Evolutionary conservation across 306 rosid species (phyloP).

Genomic region (Echinosophora koreensis): DNA sequence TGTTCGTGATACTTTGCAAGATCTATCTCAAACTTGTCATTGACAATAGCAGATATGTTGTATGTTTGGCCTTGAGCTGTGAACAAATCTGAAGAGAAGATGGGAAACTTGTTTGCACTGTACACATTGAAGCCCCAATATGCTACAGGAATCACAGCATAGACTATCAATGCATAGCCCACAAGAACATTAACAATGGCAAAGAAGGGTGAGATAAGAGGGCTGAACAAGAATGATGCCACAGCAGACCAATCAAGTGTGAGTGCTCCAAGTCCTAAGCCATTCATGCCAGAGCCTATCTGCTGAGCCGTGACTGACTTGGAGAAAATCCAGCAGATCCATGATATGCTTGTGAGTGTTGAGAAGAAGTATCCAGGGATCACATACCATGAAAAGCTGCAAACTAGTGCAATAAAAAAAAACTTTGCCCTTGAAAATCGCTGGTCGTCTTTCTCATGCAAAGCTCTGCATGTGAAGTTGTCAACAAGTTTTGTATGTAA

Average conservation of each 20-base stretch:
- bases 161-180: constrained; percentile 60
- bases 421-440: constrained; percentile 66
- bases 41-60: constrained; percentile 66
- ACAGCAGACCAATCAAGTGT: constrained; percentile 77
- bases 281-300: constrained; percentile 80
- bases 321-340: constrained; percentile 79
- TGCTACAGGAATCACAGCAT: constrained; percentile 59
- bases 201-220: constrained; percentile 75
- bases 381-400: constrained; percentile 75
- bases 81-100: constrained; percentile 76
- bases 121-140: constrained; percentile 74
- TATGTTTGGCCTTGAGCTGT: constrained; percentile 62
- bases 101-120: constrained; percentile 64
- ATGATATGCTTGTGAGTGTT: constrained; percentile 76
- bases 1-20: constrained; percentile 48
- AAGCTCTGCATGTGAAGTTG: constrained; percentile 54
- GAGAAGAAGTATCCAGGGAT: constrained; percentile 77
- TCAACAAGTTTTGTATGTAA: background rate
- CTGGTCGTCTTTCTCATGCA: constrained; percentile 71
- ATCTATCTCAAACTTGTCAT: constrained; percentile 65
- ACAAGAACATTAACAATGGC: constrained; percentile 64
- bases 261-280: constrained; percentile 80
- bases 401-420: constrained; percentile 66
- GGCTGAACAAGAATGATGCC: constrained; percentile 74
- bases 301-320: constrained; percentile 82